These are phyloP conservation scores for Raddia guianensis DNA, from an alignment of 176 grass and related monocot species.

Conservation along the genomic window DNA sequence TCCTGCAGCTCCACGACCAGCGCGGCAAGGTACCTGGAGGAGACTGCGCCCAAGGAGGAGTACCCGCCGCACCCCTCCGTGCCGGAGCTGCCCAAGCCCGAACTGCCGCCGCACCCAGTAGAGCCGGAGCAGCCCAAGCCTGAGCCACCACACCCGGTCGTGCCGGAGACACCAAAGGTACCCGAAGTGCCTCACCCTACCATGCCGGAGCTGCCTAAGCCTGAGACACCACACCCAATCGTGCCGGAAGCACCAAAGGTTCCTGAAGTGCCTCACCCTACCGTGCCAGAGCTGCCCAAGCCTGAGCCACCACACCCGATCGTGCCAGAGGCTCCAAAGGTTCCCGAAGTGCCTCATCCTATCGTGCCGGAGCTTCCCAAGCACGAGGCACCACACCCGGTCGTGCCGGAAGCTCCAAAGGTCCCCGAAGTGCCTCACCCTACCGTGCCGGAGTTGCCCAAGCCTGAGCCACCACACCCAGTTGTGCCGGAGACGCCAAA, in stretches of 20 bases:
- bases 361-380: not conserved
- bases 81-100: not conserved
- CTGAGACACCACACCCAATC: not conserved
- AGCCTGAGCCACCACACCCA: not conserved
- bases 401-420: not conserved
- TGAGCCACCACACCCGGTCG: not conserved
- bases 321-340: not conserved
- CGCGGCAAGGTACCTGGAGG: not conserved
- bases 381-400: not conserved
- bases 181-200: not conserved
- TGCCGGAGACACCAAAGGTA: not conserved
- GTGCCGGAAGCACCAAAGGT: not conserved
- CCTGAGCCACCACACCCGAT: not conserved
- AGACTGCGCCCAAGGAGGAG: not conserved
- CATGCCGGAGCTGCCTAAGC: not conserved
- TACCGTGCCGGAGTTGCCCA: not conserved
- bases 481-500: not conserved
- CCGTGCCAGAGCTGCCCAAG: not conserved
- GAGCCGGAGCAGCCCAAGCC: not conserved
- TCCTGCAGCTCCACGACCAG: slow-evolving; percentile 9
- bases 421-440: not conserved
- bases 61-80: not conserved
- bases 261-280: not conserved
- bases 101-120: not conserved
- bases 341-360: not conserved